These are phyloP conservation scores for Ascochyta rabiei DNA, from an alignment of 2,329 filamentous ascomycete genomes.

Conservation along the genomic window DNA sequence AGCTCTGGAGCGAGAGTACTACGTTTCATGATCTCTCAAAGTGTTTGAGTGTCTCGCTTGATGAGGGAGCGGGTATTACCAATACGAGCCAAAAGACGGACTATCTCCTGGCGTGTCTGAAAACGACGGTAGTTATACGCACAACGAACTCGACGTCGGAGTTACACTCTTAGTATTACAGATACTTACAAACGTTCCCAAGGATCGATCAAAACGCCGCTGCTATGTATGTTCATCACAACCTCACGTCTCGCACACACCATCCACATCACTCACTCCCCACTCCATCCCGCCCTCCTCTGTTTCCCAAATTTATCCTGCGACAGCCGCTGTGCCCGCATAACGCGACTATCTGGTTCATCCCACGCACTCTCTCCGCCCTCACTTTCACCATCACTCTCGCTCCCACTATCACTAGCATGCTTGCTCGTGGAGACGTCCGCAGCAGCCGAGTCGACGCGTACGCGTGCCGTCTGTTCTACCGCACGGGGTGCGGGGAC, in stretches of 20 bases:
- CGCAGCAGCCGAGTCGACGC: neutral
- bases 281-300: slow-evolving; percentile 4
- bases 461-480: neutral
- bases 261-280: neutral
- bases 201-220: neutral
- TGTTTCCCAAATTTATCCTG: slow-evolving; percentile 4
- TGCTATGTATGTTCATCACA: neutral
- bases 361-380: neutral
- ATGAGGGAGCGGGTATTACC: neutral
- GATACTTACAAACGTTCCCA: neutral
- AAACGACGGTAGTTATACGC: no score
- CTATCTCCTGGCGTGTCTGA: no score
- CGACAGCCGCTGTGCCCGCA: neutral
- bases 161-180: no score
- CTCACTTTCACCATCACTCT: neutral
- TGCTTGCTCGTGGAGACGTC: no score
- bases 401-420: no score
- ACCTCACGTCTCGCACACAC: neutral
- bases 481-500: no score
- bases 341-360: neutral
- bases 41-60: neutral
- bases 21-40: slow-evolving; percentile 15
- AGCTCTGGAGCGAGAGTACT: slow-evolving; percentile 33
- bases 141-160: no score
- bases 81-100: no score